These are phyloP conservation scores for Peronospora farinosa DNA, from an alignment of 352 stramenopile genomes.

Conservation along the genomic window DNA sequence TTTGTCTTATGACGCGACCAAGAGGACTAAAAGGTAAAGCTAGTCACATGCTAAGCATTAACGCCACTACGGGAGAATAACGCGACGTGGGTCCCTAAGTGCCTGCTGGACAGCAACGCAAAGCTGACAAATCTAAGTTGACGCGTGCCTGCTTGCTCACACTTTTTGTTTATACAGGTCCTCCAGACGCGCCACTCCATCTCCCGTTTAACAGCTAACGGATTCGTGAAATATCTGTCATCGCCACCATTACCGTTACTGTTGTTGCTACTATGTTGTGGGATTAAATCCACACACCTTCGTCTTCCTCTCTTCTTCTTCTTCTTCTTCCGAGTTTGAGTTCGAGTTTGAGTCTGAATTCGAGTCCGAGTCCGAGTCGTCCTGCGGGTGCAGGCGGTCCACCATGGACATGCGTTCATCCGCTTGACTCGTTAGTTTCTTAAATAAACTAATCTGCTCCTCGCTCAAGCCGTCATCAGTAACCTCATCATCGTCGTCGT, in stretches of 20 bases:
- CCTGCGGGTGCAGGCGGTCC: constrained; percentile 68
- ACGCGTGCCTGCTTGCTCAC: constrained; percentile 18
- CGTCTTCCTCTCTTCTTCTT: constrained; percentile 52
- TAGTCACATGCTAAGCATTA: constrained; percentile 39
- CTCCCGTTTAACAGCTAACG: constrained; percentile 16
- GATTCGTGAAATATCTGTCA: constrained; percentile 3
- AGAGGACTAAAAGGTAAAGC: constrained; percentile 23
- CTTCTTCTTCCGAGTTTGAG: constrained; percentile 42
- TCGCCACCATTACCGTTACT: constrained; percentile 9
- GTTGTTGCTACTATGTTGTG: constrained; percentile 18
- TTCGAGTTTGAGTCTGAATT: constrained; percentile 60
- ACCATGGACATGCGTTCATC: constrained; percentile 84
- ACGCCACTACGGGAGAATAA: constrained; percentile 19
- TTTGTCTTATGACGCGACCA: constrained; percentile 22
- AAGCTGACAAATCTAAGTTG: constrained; percentile 29
- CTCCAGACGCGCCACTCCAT: constrained; percentile 6
- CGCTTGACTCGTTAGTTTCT: constrained; percentile 84
- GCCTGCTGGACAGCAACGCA: constrained; percentile 15
- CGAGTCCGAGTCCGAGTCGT: constrained; percentile 69
- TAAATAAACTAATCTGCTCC: constrained; percentile 88
- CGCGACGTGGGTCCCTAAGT: constrained; percentile 13
- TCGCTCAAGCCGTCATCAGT: constrained; percentile 62
- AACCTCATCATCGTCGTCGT: constrained; percentile 60
- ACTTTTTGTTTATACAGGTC: constrained; percentile 21
- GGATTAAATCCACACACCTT: constrained; percentile 84